Conservation (phyloP, 805 yeast genomes). For the Wickerhamomyces tratensis region DNA sequence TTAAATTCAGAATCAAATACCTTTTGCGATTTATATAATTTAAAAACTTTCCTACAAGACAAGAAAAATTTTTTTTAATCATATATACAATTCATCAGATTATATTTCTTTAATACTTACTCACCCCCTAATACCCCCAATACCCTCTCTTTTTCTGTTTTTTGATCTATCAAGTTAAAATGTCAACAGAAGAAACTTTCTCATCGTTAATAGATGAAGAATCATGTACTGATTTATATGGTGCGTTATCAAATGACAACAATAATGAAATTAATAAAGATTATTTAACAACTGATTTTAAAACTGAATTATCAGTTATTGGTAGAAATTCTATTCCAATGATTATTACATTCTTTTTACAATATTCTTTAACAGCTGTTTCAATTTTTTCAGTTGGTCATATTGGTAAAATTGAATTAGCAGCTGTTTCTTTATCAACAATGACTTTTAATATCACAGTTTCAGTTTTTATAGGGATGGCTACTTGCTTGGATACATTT, state of each 20-base stretch:
- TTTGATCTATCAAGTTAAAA: too few species aligned
- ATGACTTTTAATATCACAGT: conserved; percentile 79
- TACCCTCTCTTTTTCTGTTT: too few species aligned
- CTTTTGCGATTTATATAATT: too few species aligned
- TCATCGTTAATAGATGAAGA: neutral
- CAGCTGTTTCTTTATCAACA: conserved; percentile 75
- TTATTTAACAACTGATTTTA: conserved; percentile 1
- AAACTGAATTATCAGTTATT: conserved; percentile 21
- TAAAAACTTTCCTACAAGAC: too few species aligned
- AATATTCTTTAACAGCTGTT: conserved; percentile 45
- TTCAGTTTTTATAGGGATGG: conserved; percentile 73
- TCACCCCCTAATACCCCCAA: too few species aligned
- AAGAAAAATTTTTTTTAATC: too few species aligned
- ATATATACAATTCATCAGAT: too few species aligned
- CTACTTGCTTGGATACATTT: conserved; percentile 73
- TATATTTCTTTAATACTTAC: too few species aligned
- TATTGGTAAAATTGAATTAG: conserved; percentile 68
- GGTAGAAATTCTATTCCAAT: conserved; percentile 42
- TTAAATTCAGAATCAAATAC: too few species aligned
- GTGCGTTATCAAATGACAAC: neutral
- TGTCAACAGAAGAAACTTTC: too few species aligned
- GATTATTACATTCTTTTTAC: conserved; percentile 46
- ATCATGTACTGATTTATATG: neutral
- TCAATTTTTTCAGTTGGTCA: conserved; percentile 69
- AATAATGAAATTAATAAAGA: neutral